phyloP scores from a whole-genome alignment of 2,329 filamentous ascomycete species.

The Phyllosticta capitalensis region DNA sequence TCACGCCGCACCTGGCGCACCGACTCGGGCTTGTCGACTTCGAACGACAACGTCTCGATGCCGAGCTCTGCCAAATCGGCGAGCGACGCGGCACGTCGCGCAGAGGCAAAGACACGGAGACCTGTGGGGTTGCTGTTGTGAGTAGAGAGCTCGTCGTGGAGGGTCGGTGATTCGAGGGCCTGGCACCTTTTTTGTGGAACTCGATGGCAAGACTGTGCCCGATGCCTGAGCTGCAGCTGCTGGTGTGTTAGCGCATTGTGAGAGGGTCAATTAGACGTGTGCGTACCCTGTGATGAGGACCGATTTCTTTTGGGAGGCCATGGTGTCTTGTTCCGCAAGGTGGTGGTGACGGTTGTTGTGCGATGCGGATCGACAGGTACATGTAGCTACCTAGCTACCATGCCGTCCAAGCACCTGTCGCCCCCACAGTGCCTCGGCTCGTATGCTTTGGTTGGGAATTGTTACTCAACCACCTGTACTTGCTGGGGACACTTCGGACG shows the following conservation, averaged over 20 bases:
- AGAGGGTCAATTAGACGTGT: background rate
- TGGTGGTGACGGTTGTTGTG: background rate
- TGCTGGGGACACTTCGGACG: no score
- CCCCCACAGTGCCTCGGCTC: background rate
- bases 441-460: no score
- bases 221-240: slow-evolving; percentile 45
- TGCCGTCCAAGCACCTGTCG: background rate
- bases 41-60: slow-evolving; percentile 46
- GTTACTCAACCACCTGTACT: no score
- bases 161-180: background rate
- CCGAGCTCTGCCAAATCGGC: slow-evolving; percentile 39
- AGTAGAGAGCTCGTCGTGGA: background rate
- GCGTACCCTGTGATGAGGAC: slow-evolving; percentile 29
- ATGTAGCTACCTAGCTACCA: background rate
- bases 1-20: slow-evolving; percentile 39
- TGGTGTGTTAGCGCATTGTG: background rate
- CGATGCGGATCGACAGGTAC: background rate
- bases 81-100: slow-evolving; percentile 41
- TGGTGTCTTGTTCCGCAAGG: background rate
- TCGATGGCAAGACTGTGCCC: slow-evolving; percentile 49
- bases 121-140: slow-evolving; percentile 22
- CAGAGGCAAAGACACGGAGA: slow-evolving; percentile 49
- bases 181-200: slow-evolving; percentile 38
- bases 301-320: slow-evolving; percentile 14
- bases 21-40: slow-evolving; percentile 42